Evolutionary conservation across 1,284 basidiomycete species (phyloP), one percentile per base, ranked within the genome.

Genomic region (Ganoderma multipileum): DNA sequence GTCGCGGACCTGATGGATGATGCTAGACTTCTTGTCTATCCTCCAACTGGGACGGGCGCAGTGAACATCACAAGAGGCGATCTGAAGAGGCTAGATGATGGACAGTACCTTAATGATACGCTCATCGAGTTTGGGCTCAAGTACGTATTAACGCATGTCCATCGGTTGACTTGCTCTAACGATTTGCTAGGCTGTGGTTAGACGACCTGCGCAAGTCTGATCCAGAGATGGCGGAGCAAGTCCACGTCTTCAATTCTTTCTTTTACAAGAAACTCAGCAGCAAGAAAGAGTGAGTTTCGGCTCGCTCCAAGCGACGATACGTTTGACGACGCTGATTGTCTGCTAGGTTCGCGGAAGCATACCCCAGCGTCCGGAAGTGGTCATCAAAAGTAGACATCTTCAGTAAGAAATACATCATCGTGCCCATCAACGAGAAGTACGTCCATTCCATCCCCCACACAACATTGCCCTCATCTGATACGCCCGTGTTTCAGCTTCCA

Each of bases 391-490:
- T 95, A 52, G 88, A 98, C 77, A 80, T 99, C 20, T 99, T 99
- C 79, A 82, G 86, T 69, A 99, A 99, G 85, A 92, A 94, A 76
- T 98, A 93, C 76, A 85, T 99, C 70, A 89, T 99, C 55, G 87
- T 99, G 2, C 98, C 98, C 1, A 98, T 99, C 81, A 98, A 99
- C 76, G 98, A 99, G 80, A 86, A 96, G 94, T 97, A 78, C 66
- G 90, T 79, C 7, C 5, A 16, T 42, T 20, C 62, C 28, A 28
- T 6, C 7, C 47, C n/a, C 60, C 28, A 30, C 3, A 63, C 50
- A 5, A 71, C 66, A 61, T 59, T 2, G 42, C 52, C 3, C 33
- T 61, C 61, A 41, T 62, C 54, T 60, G 9, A 61, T 14, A 9
- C n/a, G 3, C n/a, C 26, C 38, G 66, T 68, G 36, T 23, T 38